Conservation (phyloP, 768 basidiomycete species). For the Asterophora lycoperdoides region DNA sequence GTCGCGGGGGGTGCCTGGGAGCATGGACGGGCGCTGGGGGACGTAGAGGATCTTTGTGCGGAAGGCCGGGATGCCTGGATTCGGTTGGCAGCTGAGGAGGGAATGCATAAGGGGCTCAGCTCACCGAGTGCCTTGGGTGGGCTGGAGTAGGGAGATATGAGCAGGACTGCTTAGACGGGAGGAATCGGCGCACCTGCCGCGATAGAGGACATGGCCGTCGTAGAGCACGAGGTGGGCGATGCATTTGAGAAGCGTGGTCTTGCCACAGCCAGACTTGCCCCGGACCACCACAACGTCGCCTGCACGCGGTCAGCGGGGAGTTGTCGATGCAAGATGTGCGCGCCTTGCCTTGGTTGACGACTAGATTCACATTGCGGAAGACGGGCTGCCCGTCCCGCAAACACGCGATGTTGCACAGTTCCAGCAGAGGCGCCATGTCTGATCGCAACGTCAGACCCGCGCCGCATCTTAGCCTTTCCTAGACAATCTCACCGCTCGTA, state of each 20-base stretch:
- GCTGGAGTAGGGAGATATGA: no score
- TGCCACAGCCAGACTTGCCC: slow-evolving; percentile 78
- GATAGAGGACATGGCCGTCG: slow-evolving; percentile 57
- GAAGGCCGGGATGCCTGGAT: slow-evolving; percentile 71
- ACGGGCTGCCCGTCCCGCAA: slow-evolving; percentile 42
- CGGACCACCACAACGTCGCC: slow-evolving; percentile 75
- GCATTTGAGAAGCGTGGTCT: slow-evolving; percentile 80
- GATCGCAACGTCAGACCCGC: no score
- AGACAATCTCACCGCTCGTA: no score
- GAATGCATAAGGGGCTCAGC: no score
- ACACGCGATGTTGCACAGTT: slow-evolving; percentile 49
- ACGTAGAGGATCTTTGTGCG: slow-evolving; percentile 81
- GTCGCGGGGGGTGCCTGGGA: slow-evolving; percentile 74
- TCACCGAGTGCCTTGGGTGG: slow-evolving; percentile 47
- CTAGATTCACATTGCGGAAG: slow-evolving; percentile 59
- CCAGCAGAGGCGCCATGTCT: slow-evolving; percentile 34
- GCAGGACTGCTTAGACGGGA: no score
- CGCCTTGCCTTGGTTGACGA: slow-evolving; percentile 48
- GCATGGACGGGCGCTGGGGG: slow-evolving; percentile 83
- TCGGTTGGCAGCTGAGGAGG: no score
- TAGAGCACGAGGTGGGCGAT: slow-evolving; percentile 76
- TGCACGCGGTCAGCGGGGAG: slow-evolving; percentile 11
- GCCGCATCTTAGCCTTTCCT: no score
- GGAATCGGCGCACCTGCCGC: slow-evolving; percentile 48
- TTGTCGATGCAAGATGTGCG: not conserved